Evolutionary conservation across 2,329 filamentous ascomycete species (phyloP), one percentile per base, ranked within the genome.

Genomic region (Aspergillus quadrilineatus): DNA sequence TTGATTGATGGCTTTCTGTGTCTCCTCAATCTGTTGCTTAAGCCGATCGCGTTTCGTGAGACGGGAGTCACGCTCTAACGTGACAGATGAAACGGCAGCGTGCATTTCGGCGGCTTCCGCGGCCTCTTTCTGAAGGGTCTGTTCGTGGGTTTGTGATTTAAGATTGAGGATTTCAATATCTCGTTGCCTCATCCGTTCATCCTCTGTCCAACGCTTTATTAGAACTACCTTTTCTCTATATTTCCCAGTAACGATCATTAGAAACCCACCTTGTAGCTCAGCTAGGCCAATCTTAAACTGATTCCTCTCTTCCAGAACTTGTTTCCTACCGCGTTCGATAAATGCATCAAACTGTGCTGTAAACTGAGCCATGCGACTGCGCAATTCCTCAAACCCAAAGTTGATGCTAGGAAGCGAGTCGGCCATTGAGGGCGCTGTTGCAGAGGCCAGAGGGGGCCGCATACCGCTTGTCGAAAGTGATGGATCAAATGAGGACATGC

Each of bases 311-410:
- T 97, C 92, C 6, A 97, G 74, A 0, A 97, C 90, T 52, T 90
- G 85, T 74, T 95, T 95, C 49, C 93, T 84, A 0, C 92, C 92
- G 62, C 90, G 87, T 69, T 96, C 93, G 61, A 99, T 97, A 66
- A 97, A 97, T 0, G 87, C 86, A 71, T 99, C 94, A 67, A 99
- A 99, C 65, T 86, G 89, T 7, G 85, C 83, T 0, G 89, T 97
- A 73, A 99, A 99, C 61, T 89, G 90, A 53, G 88, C 84, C 94
- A 99, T 97, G 75, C 92, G 89, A 68, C 93, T 91, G 75, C 93
- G 92, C 70, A 99, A 77, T 65, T 97, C 91, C 67, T 97, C 92
- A 74, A 97, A 97, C 57, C 92, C 92, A 73, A 99, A 97, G 75
- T 96, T 92, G 74, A 96, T 89, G 71, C 83, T 90, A 36, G 94